Base-by-base conservation (phyloP, 2,329 filamentous ascomycete species). In the Calonectria hongkongensis region DNA sequence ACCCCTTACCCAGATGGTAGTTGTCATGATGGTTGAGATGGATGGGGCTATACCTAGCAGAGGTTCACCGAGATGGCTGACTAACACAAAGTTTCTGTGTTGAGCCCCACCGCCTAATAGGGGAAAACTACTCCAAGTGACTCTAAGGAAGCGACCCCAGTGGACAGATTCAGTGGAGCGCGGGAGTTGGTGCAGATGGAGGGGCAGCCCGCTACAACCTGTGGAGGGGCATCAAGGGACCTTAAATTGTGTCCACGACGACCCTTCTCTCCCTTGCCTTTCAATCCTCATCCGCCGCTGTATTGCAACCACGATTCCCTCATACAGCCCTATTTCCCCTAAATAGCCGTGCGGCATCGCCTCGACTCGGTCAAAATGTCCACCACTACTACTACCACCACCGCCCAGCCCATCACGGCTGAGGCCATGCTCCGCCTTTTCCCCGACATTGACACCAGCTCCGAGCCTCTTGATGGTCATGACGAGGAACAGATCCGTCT, bases 401-500 rank as follows among this genome's bases (percentile, higher is more conserved):
- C 86, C 45, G 83, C 88, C 48, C 88, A 92, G 81, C 88, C 90
- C 69, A 95, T 97, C 82, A 98, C 95, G 66, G 95, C 95, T 21
- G 92, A 97, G 79, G 95, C 94, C 81, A 95, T 99, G 80, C 89
- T 96, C 72, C 92, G 92, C 74, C 91, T 98, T 62, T 98, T 98
- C 85, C 95, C 95, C 66, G 95, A 98, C 83, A 91, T 92, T 84
- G 89, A 94, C 85, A 92, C 92, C 73, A 91, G 88, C 81, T 92
- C 93, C 75, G 89, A 91, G 66, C 95, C 95, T 71, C 90, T 98
- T 54, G 93, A 93, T 70, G 97, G 96, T 65, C 97, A 98, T 87
- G 96, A 98, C 87, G 96, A 94, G 84, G 96, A 98, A 88, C 97
- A 99, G 87, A 98, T 98, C 81, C 93, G 96, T 64, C 87, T 99